These are phyloP conservation scores for Hyphodiscus hymeniophilus DNA, from an alignment of 495 filamentous ascomycete genomes.

Conservation along the genomic window DNA sequence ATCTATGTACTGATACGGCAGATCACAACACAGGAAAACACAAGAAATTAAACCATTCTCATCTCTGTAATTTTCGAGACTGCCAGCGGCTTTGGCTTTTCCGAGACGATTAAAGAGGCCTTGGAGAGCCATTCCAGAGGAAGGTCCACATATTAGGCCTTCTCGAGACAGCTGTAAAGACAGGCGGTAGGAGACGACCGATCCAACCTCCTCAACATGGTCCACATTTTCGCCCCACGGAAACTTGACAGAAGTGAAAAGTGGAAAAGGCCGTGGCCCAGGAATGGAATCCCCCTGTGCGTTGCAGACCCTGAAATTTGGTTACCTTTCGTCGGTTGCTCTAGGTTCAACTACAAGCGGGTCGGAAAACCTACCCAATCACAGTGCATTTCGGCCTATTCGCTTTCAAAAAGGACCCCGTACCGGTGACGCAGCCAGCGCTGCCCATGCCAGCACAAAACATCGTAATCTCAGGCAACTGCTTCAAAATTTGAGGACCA, in stretches of 20 bases:
- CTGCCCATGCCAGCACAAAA: constrained; percentile 53
- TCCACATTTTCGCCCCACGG: constrained; percentile 50
- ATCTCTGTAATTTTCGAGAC: constrained; percentile 33
- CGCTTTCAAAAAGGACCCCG: no score
- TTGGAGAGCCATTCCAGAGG: constrained; percentile 48
- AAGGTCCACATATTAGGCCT: constrained; percentile 52
- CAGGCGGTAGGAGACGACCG: constrained; percentile 41
- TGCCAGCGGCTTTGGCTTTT: constrained; percentile 37
- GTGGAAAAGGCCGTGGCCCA: constrained; percentile 44
- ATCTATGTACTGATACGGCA: constrained; percentile 55
- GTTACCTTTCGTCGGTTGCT: background rate
- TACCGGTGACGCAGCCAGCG: constrained; percentile 22
- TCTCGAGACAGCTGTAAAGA: constrained; percentile 48
- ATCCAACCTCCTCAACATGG: constrained; percentile 44
- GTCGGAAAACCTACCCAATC: no score
- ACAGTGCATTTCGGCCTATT: no score
- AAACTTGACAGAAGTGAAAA: constrained; percentile 45
- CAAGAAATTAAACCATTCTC: constrained; percentile 39
- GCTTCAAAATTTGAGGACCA: constrained; percentile 47
- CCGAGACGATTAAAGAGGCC: constrained; percentile 38
- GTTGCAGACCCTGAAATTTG: constrained; percentile 38
- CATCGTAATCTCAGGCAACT: constrained; percentile 49
- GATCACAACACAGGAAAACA: constrained; percentile 53
- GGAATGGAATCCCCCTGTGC: constrained; percentile 47
- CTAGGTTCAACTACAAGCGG: no score